Conservation (phyloP, 371 early-diverging fungal species). For the Rhizopus sp. region DNA sequence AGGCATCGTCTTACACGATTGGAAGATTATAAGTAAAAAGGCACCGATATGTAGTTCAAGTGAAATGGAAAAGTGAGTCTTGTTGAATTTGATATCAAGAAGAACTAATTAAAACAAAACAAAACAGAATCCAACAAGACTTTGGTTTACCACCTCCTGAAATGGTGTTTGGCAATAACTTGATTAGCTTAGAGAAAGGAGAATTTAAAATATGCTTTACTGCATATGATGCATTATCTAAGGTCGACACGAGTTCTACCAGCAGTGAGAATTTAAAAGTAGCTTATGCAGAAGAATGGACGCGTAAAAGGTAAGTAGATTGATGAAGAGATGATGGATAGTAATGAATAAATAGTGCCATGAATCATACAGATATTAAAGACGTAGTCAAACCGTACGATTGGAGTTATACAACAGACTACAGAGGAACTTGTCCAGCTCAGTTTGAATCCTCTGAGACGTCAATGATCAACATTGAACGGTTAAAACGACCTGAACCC, state of each 20-base stretch:
- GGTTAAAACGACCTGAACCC: constrained; percentile 76
- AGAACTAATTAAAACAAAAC: neutral
- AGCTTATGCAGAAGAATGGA: constrained; percentile 85
- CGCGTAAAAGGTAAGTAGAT: constrained; percentile 62
- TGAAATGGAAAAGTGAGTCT: constrained; percentile 70
- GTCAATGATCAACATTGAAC: constrained; percentile 70
- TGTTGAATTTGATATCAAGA: neutral
- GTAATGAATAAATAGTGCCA: constrained; percentile 25
- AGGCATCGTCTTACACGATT: constrained; percentile 62
- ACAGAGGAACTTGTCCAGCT: constrained; percentile 61
- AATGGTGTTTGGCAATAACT: constrained; percentile 93
- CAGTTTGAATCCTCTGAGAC: constrained; percentile 24
- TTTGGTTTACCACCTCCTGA: constrained; percentile 86
- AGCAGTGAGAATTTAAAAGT: constrained; percentile 76
- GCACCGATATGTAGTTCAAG: constrained; percentile 70
- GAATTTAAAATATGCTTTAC: constrained; percentile 56
- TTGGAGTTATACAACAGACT: constrained; percentile 90
- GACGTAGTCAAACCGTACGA: constrained; percentile 90
- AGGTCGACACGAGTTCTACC: constrained; percentile 66
- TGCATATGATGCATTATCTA: constrained; percentile 76
- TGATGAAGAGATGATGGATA: too few species aligned
- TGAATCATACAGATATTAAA: constrained; percentile 72
- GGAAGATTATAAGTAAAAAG: constrained; percentile 69
- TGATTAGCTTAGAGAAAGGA: constrained; percentile 49
- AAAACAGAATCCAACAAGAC: constrained; percentile 53